These are phyloP conservation scores for Hyparrhenia diplandra DNA, from an alignment of 176 grass and related monocot genomes.

Conservation along the genomic window DNA sequence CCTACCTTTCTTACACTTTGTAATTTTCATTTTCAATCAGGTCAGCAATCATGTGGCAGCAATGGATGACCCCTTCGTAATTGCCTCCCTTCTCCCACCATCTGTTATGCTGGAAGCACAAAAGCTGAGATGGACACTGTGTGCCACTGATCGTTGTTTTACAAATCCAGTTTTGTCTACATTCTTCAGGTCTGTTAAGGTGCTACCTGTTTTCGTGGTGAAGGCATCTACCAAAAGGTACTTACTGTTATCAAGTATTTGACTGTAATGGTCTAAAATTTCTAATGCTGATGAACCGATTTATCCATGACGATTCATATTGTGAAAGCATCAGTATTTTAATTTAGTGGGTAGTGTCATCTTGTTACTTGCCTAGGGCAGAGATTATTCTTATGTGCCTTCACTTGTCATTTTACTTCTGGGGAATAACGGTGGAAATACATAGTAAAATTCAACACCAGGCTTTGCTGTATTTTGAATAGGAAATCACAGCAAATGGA, in stretches of 20 bases:
- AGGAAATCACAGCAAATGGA: background rate
- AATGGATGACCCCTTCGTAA: constrained; percentile 88
- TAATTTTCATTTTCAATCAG: constrained; percentile 39
- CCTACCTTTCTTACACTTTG: too few species aligned
- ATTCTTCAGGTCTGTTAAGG: constrained; percentile 87
- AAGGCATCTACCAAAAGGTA: constrained; percentile 97
- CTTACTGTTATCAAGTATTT: background rate
- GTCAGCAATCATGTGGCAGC: constrained; percentile 97
- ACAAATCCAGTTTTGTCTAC: constrained; percentile 76
- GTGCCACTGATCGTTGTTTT: constrained; percentile 91
- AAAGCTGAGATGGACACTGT: constrained; percentile 94
- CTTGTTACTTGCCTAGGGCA: background rate
- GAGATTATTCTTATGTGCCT: background rate
- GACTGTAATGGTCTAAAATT: background rate
- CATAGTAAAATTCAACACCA: background rate
- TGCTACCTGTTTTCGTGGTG: constrained; percentile 85
- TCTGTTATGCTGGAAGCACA: constrained; percentile 67
- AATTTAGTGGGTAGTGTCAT: background rate
- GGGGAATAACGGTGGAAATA: background rate
- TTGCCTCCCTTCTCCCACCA: constrained; percentile 81
- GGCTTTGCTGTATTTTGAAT: background rate
- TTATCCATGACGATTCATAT: background rate
- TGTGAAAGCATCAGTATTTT: background rate
- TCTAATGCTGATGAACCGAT: background rate
- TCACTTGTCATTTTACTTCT: background rate